Base-by-base conservation (phyloP, 2,329 filamentous ascomycete genomes). In the Aspergillus ochraceus region DNA sequence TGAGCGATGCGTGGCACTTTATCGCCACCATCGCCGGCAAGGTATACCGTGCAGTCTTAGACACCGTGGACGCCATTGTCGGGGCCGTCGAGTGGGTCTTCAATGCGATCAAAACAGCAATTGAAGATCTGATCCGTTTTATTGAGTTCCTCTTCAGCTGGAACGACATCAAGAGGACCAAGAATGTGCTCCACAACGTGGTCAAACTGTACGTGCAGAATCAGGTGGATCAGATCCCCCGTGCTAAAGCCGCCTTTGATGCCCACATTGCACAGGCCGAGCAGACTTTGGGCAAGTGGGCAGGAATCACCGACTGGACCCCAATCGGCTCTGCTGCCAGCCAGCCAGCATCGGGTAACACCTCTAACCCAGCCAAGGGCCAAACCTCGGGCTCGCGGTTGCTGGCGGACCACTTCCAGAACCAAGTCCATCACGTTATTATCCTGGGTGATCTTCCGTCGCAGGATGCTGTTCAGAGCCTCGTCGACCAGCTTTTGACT, bases 151-250 rank as follows among this genome's bases (percentile, higher is more conserved):
- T 66, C 0, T 64, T 66, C 29, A 32, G 62, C 11, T 66, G 64
- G 64, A 58, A 59, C 32, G 61, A 66, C 22, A 64, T 66, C 36
- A n/a, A 46, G 4, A 57, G 64, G 2, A 59, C 55, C 45, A 62
- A 66, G 45, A 17, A 59, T 42, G 61, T 62, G 5, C 32, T 64
- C 8, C 32, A 60, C 12, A 65, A 65, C 22, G 17, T 60, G 8
- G 19, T 51, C 10, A 60, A 54, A 24, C 36, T 59, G n/a, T 62
- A n/a, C 1, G 6, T 59, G 6, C 42, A 52, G 26, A 4, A 59
- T 20, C 29, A 54, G 50, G 45, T 57, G 14, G 19, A 49, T 17
- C 8, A 30, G 8, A 29, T 29, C 26, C 26, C 26, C 26, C 30
- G 45, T 0, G 51, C 51, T 3, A 42, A 52, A 14, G n/a, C 10